Conservation (phyloP, 208 protist genomes). For the Tritrichomonas musculus region DNA sequence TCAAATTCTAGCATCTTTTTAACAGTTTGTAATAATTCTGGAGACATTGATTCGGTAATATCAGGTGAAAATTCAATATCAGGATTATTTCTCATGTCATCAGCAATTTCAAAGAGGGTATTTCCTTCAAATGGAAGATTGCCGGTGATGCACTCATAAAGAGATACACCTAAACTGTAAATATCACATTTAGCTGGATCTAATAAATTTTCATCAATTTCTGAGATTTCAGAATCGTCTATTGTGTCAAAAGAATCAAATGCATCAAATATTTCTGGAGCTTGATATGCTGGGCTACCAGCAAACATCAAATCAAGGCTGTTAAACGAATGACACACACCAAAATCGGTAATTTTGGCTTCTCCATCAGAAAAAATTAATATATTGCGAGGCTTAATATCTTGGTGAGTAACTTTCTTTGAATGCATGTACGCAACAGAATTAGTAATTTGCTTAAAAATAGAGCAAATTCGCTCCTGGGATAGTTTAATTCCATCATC, state of each 20-base stretch:
- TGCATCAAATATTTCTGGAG: background rate
- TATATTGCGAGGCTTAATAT: conserved; percentile 4
- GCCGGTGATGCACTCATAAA: no score
- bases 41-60: no score
- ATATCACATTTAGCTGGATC: no score
- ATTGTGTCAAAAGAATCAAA: background rate
- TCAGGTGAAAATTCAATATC: no score
- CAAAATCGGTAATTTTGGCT: background rate
- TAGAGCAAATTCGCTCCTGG: background rate
- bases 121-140: no score
- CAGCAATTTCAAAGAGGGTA: no score
- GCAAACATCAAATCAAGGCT: background rate
- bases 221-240: no score
- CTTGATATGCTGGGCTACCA: background rate
- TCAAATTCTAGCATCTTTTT: background rate
- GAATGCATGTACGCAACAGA: background rate
- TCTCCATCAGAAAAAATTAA: conserved; percentile 13
- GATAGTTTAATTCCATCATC: background rate
- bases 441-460: conserved; percentile 3
- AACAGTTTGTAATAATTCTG: no score
- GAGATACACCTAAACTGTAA: no score
- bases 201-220: no score
- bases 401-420: background rate
- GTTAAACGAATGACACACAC: background rate
- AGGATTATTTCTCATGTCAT: no score